Percentiles rank a stretch among this genome's conserved stretches.
Conservation (phyloP, 1,139 yeast species). For the Zygoascus meyerae region DNA sequence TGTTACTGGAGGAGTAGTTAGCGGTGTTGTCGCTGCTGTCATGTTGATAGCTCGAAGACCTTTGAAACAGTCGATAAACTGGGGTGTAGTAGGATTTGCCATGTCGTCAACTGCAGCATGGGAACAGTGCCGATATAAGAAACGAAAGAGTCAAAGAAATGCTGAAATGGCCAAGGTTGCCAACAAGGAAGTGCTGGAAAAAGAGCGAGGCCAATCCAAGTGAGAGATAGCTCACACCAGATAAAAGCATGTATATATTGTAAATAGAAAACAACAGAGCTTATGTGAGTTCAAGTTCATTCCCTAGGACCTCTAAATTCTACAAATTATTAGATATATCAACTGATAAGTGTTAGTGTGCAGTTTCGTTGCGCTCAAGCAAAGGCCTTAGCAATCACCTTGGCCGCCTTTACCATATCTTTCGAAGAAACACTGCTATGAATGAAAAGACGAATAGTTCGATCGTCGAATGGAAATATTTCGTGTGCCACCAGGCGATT, state of each 20-base stretch:
- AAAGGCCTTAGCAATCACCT: conserved; percentile 17
- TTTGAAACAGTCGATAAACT: conserved; percentile 58
- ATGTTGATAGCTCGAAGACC: conserved; percentile 58
- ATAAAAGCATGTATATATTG: no score
- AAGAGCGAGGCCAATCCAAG: no score
- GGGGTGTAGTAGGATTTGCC: conserved; percentile 79
- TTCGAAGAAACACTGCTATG: conserved; percentile 48
- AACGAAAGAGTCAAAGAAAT: conserved; percentile 57
- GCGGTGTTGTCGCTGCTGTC: conserved; percentile 71
- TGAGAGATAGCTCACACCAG: no score
- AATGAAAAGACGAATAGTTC: conserved; percentile 55
- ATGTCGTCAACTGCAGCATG: conserved; percentile 80
- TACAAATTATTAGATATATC: no score
- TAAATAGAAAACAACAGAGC: no score
- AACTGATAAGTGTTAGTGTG: background rate
- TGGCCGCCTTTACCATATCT: conserved; percentile 45
- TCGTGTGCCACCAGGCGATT: conserved; percentile 70
- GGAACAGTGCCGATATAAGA: conserved; percentile 81
- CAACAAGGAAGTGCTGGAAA: background rate
- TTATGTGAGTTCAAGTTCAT: no score
- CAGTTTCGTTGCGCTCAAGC: background rate
- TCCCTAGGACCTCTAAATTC: no score
- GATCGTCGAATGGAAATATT: conserved; percentile 59
- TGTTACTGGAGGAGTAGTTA: conserved; percentile 78
- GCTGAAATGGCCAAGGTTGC: conserved; percentile 35